Conservation (phyloP, 345 rosid genomes). For the Xanthoceras sorbifolium region DNA sequence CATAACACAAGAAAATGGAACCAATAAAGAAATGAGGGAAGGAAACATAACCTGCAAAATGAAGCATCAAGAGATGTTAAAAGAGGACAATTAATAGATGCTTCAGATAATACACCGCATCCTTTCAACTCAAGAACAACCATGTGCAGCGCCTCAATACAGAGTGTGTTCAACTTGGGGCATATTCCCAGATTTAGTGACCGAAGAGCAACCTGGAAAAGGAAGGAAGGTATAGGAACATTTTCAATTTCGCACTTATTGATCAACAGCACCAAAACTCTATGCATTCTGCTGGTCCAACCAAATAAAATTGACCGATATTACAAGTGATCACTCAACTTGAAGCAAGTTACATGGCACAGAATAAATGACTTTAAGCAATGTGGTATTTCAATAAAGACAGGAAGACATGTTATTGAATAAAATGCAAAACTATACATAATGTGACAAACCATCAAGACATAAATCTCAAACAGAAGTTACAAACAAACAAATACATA, state of each 20-base stretch:
- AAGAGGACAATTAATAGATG: conserved; percentile 75
- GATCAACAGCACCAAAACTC: neutral
- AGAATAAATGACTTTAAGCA: neutral
- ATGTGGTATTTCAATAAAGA: neutral
- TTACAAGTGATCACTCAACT: neutral
- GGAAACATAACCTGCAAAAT: conserved; percentile 71
- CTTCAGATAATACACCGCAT: conserved; percentile 88
- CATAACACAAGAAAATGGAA: neutral
- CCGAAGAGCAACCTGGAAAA: conserved; percentile 72
- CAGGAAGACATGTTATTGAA: neutral
- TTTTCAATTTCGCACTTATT: neutral
- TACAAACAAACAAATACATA: conserved; percentile 3
- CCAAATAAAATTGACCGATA: neutral
- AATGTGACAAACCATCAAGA: neutral
- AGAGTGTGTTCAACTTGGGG: conserved; percentile 76
- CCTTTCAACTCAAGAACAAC: conserved; percentile 91
- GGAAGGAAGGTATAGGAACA: neutral
- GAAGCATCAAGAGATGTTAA: conserved; percentile 93
- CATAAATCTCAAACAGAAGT: neutral
- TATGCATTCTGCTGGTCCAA: neutral
- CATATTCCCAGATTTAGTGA: conserved; percentile 96
- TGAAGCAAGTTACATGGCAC: neutral
- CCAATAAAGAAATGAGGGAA: conserved; percentile 13
- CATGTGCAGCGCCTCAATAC: conserved; percentile 79
- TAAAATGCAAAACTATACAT: neutral